Conservation (phyloP, 176 grass and related monocot genomes). For the Triticum dicoccoides region DNA sequence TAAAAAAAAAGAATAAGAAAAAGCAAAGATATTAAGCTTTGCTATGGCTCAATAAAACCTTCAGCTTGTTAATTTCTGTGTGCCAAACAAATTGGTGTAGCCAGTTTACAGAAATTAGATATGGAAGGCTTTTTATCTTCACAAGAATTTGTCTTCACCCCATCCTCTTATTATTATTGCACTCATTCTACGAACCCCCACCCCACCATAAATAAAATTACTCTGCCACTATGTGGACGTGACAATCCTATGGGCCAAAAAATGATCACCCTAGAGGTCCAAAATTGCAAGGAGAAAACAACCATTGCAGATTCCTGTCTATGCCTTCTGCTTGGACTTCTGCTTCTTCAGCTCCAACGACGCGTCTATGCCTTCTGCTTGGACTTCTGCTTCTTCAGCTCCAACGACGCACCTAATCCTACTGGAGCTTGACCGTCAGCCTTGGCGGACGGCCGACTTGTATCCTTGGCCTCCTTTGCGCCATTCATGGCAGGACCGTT, state of each 20-base stretch:
- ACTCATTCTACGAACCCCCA: conserved; percentile 16
- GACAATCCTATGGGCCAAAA: conserved; percentile 37
- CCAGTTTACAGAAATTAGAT: not conserved
- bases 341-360: conserved; percentile 86
- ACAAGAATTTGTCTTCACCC: conserved; percentile 8
- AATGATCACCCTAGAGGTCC: conserved; percentile 28
- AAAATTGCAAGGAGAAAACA: conserved; percentile 28
- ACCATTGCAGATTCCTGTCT: not conserved
- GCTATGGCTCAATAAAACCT: not conserved
- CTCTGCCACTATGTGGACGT: conserved; percentile 24
- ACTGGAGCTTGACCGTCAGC: conserved; percentile 43
- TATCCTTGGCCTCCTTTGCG: conserved; percentile 13
- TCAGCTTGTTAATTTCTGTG: not conserved
- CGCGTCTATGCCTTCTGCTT: conserved; percentile 45
- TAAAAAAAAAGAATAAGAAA: not conserved
- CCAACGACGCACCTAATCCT: conserved; percentile 77
- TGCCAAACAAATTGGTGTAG: conserved; percentile 3
- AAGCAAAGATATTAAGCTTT: too few relatives aligned
- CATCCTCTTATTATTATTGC: conserved; percentile 39
- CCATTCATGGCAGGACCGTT: conserved; percentile 39
- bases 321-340: conserved; percentile 57
- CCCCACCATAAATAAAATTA: conserved; percentile 32
- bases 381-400: conserved; percentile 82
- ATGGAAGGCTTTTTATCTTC: conserved; percentile 16
- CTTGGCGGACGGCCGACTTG: conserved; percentile 18